Evolutionary conservation across 441 rosid species (phyloP).

Genomic region (Syzygium malaccense): DNA sequence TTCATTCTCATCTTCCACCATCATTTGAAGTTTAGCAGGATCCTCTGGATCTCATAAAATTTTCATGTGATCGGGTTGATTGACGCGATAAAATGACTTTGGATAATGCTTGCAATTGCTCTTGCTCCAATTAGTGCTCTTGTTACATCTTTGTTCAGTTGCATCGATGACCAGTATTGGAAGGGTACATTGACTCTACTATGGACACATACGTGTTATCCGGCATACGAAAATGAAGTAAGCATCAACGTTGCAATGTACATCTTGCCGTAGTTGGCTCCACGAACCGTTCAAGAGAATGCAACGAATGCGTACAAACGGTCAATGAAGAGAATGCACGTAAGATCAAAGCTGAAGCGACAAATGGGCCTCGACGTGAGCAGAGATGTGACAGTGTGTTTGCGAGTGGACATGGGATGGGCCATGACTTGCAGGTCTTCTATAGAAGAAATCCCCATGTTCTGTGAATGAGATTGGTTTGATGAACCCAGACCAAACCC

Average conservation of each 20-base stretch:
- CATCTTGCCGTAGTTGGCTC: neutral
- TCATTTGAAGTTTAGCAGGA: neutral
- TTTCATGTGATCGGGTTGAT: neutral
- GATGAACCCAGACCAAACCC: neutral
- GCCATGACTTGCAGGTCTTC: neutral
- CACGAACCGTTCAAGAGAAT: neutral
- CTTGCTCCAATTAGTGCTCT: neutral
- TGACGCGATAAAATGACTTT: neutral
- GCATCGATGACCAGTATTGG: neutral
- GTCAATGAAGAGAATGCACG: neutral
- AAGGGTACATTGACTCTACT: neutral
- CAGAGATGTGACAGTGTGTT: neutral
- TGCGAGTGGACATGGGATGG: neutral
- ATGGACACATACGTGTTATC: neutral
- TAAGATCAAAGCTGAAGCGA: neutral
- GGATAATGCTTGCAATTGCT: neutral
- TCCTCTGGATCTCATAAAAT: too few relatives aligned
- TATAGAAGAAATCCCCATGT: neutral
- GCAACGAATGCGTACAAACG: neutral
- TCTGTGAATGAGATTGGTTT: neutral
- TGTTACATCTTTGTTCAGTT: neutral
- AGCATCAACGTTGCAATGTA: neutral
- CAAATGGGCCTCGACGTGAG: neutral
- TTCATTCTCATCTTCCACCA: neutral
- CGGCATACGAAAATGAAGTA: neutral